Conservation (phyloP, 352 stramenopile species). For the Pythium scleroteichum region DNA sequence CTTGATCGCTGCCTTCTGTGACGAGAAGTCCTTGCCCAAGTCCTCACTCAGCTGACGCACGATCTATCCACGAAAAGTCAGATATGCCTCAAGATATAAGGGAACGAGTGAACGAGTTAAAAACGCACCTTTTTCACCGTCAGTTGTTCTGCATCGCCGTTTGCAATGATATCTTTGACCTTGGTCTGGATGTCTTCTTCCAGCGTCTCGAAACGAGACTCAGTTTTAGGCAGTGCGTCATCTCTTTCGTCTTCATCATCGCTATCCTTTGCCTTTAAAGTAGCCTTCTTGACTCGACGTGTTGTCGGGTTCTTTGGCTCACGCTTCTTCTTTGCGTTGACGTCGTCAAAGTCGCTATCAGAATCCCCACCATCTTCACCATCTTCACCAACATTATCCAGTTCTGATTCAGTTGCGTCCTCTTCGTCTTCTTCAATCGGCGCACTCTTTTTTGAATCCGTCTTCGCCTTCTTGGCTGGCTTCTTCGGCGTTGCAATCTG, state of each 20-base stretch:
- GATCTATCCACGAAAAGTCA: slow-evolving; percentile 51
- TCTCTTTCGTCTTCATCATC: slow-evolving; percentile 24
- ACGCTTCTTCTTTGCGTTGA: slow-evolving; percentile 31
- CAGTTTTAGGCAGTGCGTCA: background rate
- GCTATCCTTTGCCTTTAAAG: slow-evolving; percentile 26
- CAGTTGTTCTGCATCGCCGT: slow-evolving; percentile 73
- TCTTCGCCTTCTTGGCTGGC: slow-evolving; percentile 33
- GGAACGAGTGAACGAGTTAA: background rate
- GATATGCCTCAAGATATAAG: too few relatives aligned
- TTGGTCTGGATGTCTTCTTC: slow-evolving; percentile 53
- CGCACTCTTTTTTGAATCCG: slow-evolving; percentile 20
- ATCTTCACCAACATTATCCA: slow-evolving; percentile 42
- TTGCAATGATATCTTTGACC: slow-evolving; percentile 77
- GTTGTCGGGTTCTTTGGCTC: slow-evolving; percentile 8
- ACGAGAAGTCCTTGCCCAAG: slow-evolving; percentile 61
- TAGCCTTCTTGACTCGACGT: slow-evolving; percentile 15
- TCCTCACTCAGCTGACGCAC: slow-evolving; percentile 70
- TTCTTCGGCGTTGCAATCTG: slow-evolving; percentile 19
- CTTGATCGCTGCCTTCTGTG: slow-evolving; percentile 82
- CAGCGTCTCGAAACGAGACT: background rate
- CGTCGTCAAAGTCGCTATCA: slow-evolving; percentile 68
- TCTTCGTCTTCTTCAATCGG: slow-evolving; percentile 35
- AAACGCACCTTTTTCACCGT: slow-evolving; percentile 80
- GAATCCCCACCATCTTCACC: slow-evolving; percentile 54
- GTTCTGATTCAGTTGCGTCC: slow-evolving; percentile 48